Evolutionary conservation across 2,329 filamentous ascomycete genomes (phyloP), one percentile per base, ranked within the genome.

Genomic region (Aurifilum marmelostoma): DNA sequence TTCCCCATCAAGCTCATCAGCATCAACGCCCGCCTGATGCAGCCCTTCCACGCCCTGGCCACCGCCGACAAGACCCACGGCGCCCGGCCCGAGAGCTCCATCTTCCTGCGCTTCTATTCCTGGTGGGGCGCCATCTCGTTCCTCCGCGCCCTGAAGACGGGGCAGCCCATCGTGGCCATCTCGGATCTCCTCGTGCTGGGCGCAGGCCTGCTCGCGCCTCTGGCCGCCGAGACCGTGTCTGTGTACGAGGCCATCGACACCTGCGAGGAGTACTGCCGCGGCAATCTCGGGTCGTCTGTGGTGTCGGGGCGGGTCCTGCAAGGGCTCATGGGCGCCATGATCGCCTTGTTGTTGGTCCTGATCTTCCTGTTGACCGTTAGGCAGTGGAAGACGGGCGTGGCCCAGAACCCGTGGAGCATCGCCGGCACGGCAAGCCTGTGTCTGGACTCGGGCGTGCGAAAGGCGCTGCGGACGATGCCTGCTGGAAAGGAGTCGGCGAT

Each of bases 391-490:
- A 75, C 77, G 0, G 78, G 78, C 2, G 76, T 80, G 2, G 66
- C 72, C 5, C 73, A 76, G 0, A 79, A 80, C 56, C 79, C 78
- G 1, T 79, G 78, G 78, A 79, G 76, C 58, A 78, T 80, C 24
- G 76, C 75, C 24, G 75, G 77, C 7, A 73, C 77, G 6, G 76
- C 77, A 3, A 71, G 72, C 16, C 68, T 79, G 9, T 61, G 74
- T 11, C 71, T 74, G 41, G 75, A 77, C 63, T 65, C 67, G 5
- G 73, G 73, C 12, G 62, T 75, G 2, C 69, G 74, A 3, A 34
- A 43, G 1, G 29, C 0, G 0, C 27, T 69, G 29, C 47, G 21
- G n/a, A 21, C 29, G 3, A 54, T 67, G 2, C 37, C 34, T 3
- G 27, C 16, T 24, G 41, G 50, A 2, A 64, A 67, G 34, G 65